Evolutionary conservation across 2,329 filamentous ascomycete genomes (phyloP), one percentile per base, ranked within the genome.

Genomic region (Exophiala oligosperma): DNA sequence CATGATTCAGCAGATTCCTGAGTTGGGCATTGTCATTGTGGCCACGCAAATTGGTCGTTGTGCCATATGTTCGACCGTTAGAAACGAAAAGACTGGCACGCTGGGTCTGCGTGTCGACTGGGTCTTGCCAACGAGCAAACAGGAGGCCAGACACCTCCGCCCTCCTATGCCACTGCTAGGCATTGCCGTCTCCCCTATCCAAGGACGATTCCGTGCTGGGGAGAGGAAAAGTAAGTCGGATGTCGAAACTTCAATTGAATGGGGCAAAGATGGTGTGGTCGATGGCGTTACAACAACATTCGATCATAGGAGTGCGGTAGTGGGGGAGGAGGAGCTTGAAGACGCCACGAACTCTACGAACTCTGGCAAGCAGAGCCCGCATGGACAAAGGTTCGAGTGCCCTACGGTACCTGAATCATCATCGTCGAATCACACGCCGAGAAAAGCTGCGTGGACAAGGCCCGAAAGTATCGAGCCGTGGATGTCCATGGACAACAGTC

Each of bases 41-140:
- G 85, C 78, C 0, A 81, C 80, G 1, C 83, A 85, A 48, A 79
- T 80, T 54, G 84, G 84, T 3, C 78, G 81, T 3, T 81, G 78
- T 21, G 79, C 78, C 3, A 71, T 87, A 1, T 76, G 86, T 48
- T 73, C 78, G 0, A 72, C 86, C 21, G 83, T 81, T 2, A 67
- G 71, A 60, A 67, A 70, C 37, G 57, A 67, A 47, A 62, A 68
- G 14, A 70, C 69, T 17, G 71, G 70, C 54, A 55, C 59, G 7
- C 61, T 79, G 59, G 75, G 79, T 0, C 81, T 85, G 62, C 74
- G 81, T n/a, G 67, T 85, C 1, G 83, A 86, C 54, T 77, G 78
- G 66, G 75, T 86, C 5, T 67, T 87, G 9, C 85, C 85, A 0
- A 79, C 79, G 26, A 67, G 69, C 32, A 71, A 69, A 4, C 81